phyloP scores from a whole-genome alignment of 208 protist species.

The Acanthamoeba triangularis region DNA sequence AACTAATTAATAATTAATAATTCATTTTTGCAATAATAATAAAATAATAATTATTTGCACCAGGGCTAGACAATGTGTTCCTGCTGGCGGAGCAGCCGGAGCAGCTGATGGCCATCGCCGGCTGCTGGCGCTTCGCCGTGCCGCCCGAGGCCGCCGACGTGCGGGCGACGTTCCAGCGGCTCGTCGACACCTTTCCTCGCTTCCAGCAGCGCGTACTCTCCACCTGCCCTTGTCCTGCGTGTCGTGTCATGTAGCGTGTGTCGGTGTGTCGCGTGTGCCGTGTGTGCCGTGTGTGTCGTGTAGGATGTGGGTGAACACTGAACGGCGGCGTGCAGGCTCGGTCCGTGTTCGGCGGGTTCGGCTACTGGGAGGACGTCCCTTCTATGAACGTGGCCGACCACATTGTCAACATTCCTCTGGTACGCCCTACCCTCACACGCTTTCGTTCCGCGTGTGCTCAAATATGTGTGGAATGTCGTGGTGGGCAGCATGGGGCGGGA shows the following conservation, averaged over 20 bases:
- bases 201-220: constrained; percentile 13
- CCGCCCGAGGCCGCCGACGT: not conserved
- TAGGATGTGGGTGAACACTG: no score
- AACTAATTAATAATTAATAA: not conserved
- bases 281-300: not conserved
- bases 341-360: not conserved
- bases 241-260: no score
- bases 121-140: constrained; percentile 15
- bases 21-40: no score
- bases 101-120: constrained; percentile 36
- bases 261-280: no score
- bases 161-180: not conserved
- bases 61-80: constrained; percentile 35
- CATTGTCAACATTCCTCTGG: not conserved
- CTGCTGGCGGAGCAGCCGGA: constrained; percentile 3
- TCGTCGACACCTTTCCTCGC: constrained; percentile 38
- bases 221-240: no score
- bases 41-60: no score
- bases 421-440: not conserved
- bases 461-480: no score
- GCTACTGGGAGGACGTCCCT: constrained; percentile 32
- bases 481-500: not conserved
- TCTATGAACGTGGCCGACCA: not conserved
- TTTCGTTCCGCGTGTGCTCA: not conserved
- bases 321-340: not conserved